phyloP scores from a whole-genome alignment of 78 protist genomes.

The Diacronema lutheri region DNA sequence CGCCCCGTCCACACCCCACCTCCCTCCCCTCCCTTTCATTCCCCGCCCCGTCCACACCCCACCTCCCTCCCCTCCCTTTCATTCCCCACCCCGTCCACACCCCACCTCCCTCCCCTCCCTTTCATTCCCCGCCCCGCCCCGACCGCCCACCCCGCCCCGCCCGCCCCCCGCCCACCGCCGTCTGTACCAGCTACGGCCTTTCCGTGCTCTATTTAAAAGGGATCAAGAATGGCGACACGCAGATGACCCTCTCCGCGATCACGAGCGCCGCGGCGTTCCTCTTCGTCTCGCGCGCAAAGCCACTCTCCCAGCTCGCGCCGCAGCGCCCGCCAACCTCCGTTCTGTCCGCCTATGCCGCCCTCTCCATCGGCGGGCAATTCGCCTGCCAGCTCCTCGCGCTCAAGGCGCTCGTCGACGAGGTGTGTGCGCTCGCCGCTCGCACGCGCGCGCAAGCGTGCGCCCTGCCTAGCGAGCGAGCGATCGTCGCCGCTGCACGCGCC shows the following conservation, averaged over 20 bases:
- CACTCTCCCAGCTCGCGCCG: constrained; percentile 35
- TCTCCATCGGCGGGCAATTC: constrained; percentile 78
- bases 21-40: too few species aligned
- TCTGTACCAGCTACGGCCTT: constrained; percentile 46
- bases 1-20: too few species aligned
- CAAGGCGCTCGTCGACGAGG: background rate
- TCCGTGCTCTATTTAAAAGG: constrained; percentile 90
- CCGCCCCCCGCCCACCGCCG: too few species aligned
- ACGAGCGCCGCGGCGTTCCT: constrained; percentile 80
- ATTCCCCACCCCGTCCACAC: too few species aligned
- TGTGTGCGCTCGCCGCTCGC: background rate
- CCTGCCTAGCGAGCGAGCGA: background rate
- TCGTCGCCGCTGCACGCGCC: background rate
- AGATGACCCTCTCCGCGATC: constrained; percentile 78
- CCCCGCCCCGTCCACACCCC: too few species aligned
- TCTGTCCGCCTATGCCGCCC: constrained; percentile 73
- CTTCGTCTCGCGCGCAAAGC: constrained; percentile 74
- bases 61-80: too few species aligned
- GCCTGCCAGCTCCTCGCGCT: constrained; percentile 69
- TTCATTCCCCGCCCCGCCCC: too few species aligned
- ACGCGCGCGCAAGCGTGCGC: background rate
- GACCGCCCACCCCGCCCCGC: too few species aligned
- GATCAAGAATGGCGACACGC: constrained; percentile 88
- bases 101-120: too few species aligned
- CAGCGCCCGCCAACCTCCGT: constrained; percentile 69